These are phyloP conservation scores for Blepharisma undulans DNA, from an alignment of 169 alveolate species.

Conservation along the genomic window DNA sequence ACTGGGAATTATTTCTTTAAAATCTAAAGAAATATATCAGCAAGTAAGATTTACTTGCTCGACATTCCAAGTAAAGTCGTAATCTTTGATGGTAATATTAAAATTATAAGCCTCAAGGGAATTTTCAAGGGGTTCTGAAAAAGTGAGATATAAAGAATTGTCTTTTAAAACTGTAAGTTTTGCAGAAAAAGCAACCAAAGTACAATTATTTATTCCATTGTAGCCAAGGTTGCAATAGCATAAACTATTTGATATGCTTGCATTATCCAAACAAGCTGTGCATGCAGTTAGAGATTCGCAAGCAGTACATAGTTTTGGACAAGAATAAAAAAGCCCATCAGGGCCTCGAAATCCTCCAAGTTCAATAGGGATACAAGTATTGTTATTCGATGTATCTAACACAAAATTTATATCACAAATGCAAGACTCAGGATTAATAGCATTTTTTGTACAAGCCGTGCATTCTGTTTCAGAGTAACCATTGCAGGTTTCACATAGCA, in stretches of 20 bases:
- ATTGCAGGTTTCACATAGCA: neutral
- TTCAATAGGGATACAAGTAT: neutral
- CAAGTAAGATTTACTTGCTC: neutral
- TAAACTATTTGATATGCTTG: neutral
- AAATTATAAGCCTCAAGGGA: neutral
- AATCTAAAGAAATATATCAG: neutral
- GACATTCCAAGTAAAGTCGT: neutral
- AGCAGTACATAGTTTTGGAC: neutral
- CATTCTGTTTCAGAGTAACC: neutral
- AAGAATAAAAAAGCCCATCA: neutral
- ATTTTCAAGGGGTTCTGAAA: neutral
- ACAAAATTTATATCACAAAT: neutral
- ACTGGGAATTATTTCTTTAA: neutral
- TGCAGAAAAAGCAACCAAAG: neutral
- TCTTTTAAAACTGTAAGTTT: neutral
- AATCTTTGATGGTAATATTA: neutral
- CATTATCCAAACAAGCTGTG: neutral
- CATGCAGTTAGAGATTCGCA: neutral
- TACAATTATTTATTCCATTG: neutral
- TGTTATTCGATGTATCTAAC: neutral
- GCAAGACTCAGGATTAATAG: neutral
- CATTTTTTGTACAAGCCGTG: neutral
- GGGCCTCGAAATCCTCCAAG: neutral
- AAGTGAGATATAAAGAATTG: neutral
- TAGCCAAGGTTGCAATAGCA: neutral